These are phyloP conservation scores for Prunus mume DNA, from an alignment of 306 rosid species.

Conservation along the genomic window DNA sequence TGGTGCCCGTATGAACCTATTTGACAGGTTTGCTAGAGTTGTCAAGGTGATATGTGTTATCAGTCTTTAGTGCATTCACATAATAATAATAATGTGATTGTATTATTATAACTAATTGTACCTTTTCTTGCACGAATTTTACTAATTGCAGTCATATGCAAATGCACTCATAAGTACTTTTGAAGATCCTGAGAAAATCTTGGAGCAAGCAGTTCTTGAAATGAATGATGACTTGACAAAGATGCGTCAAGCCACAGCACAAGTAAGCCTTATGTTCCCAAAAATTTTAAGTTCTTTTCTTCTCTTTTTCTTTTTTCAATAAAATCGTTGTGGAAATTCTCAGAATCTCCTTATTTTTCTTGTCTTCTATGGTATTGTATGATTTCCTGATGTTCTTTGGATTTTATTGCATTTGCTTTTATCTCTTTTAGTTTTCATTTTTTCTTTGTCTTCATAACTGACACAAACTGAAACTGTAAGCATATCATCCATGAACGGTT, in stretches of 20 bases:
- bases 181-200: constrained; percentile 95
- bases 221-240: constrained; percentile 93
- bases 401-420: background rate
- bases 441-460: background rate
- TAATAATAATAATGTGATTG: constrained; percentile 16
- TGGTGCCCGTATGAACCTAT: constrained; percentile 75
- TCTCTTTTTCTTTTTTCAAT: background rate
- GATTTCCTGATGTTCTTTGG: background rate
- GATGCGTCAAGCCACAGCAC: constrained; percentile 99
- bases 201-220: constrained; percentile 94
- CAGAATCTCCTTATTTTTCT: background rate
- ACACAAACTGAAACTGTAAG: background rate
- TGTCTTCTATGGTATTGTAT: background rate
- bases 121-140: constrained; percentile 12
- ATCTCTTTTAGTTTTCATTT: background rate
- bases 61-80: background rate
- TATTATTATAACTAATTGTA: constrained; percentile 14
- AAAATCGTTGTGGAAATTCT: background rate
- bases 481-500: constrained; percentile 2
- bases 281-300: background rate
- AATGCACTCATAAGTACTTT: constrained; percentile 81
- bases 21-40: constrained; percentile 85
- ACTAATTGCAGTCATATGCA: constrained; percentile 82
- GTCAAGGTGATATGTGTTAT: constrained; percentile 61
- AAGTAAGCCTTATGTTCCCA: constrained; percentile 45